phyloP scores from a whole-genome alignment of 805 yeast species.

The Dipodascopsis uninucleata region DNA sequence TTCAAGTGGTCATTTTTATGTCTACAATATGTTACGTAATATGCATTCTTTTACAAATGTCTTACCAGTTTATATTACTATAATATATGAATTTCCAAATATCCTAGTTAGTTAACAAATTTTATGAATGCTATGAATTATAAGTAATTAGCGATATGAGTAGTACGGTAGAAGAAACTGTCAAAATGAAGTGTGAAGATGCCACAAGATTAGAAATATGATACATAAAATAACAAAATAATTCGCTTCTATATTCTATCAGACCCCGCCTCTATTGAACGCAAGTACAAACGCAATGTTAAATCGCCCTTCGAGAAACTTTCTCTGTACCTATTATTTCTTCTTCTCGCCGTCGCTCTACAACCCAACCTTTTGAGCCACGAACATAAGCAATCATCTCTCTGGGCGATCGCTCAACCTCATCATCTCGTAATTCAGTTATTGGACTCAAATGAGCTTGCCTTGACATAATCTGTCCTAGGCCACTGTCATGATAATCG shows the following conservation, averaged over 20 bases:
- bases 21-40: neutral
- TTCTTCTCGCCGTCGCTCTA: constrained; percentile 23
- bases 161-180: neutral
- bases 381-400: constrained; percentile 27
- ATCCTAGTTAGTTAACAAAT: neutral
- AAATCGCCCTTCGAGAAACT: constrained; percentile 15
- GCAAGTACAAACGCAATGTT: neutral
- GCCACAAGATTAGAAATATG: neutral
- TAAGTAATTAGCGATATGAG: neutral
- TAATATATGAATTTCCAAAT: neutral
- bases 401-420: too few species aligned
- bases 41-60: neutral
- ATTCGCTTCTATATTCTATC: neutral
- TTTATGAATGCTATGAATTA: neutral
- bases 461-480: too few species aligned
- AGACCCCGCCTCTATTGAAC: neutral
- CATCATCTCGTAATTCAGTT: too few species aligned
- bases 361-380: constrained; percentile 24
- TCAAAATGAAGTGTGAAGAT: neutral
- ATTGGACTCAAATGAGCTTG: too few species aligned
- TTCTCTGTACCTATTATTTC: constrained; percentile 18
- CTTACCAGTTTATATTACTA: neutral
- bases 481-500: too few species aligned
- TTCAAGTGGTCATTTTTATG: neutral
- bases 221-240: neutral